Conservation (phyloP, 1,284 basidiomycete species). For the Ganoderma lucidum region DNA sequence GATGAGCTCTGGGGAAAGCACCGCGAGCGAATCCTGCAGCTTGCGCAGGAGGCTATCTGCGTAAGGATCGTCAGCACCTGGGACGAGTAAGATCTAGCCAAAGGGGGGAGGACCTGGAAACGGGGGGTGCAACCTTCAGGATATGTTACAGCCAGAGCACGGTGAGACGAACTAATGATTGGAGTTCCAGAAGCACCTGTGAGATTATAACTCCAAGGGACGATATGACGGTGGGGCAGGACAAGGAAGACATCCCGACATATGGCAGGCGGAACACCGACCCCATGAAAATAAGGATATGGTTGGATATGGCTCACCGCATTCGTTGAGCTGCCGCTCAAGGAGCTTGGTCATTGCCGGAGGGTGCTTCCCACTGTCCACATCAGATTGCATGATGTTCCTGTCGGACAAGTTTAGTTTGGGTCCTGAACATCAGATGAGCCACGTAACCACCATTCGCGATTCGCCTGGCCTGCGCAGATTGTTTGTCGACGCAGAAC, state of each 20-base stretch:
- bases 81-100: constrained; percentile 7
- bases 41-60: constrained; percentile 80
- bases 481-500: constrained; percentile 10
- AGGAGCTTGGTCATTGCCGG: constrained; percentile 91
- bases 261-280: constrained; percentile 1
- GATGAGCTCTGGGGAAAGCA: constrained; percentile 87
- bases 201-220: constrained; percentile 26
- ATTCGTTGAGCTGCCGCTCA: constrained; percentile 90
- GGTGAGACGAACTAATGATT: constrained; percentile 6
- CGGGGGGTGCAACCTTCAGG: constrained; percentile 22
- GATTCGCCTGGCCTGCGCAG: constrained; percentile 11
- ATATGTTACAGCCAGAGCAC: constrained; percentile 16
- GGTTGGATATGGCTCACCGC: constrained; percentile 65
- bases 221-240: constrained; percentile 24
- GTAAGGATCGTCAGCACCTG: constrained; percentile 22
- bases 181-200: constrained; percentile 26
- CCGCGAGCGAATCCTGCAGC: constrained; percentile 84
- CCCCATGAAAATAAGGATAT: neutral
- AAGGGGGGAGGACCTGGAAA: constrained; percentile 31
- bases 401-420: constrained; percentile 24
- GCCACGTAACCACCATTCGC: constrained; percentile 10
- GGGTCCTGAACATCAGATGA: neutral
- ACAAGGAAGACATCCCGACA: constrained; percentile 11
- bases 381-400: constrained; percentile 84
- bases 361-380: constrained; percentile 85